These are phyloP conservation scores for Botrytis fragariae DNA, from an alignment of 2,329 filamentous ascomycete genomes.

Conservation along the genomic window DNA sequence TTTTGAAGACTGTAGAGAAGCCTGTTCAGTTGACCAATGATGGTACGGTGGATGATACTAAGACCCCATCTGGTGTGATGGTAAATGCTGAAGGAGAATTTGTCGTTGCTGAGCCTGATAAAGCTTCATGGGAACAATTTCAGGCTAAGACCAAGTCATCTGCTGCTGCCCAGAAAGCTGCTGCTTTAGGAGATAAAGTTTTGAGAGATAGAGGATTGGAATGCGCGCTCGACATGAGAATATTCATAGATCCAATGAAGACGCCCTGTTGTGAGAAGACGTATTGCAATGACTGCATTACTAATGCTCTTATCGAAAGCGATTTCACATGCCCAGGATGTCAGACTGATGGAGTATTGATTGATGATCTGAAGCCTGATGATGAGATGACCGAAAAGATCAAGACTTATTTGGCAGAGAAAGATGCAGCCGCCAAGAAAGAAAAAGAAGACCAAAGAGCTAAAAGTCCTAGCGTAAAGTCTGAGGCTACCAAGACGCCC, in stretches of 20 bases:
- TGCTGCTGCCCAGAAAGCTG: constrained; percentile 76
- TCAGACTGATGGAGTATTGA: constrained; percentile 83
- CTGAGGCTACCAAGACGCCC: constrained; percentile 29
- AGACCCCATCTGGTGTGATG: constrained; percentile 88
- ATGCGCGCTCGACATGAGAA: constrained; percentile 94
- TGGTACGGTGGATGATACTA: constrained; percentile 73
- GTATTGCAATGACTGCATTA: constrained; percentile 99
- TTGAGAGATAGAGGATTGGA: constrained; percentile 84
- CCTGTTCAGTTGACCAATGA: constrained; percentile 71
- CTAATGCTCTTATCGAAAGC: constrained; percentile 96
- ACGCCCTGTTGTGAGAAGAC: constrained; percentile 98
- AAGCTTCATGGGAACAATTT: constrained; percentile 94
- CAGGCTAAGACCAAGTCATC: constrained; percentile 90
- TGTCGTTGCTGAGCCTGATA: constrained; percentile 93
- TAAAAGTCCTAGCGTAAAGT: constrained; percentile 46
- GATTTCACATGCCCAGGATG: constrained; percentile 95
- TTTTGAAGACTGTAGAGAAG: constrained; percentile 94
- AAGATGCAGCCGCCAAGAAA: constrained; percentile 44
- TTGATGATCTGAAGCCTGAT: constrained; percentile 86
- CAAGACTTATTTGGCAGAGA: constrained; percentile 66
- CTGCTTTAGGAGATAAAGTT: constrained; percentile 77
- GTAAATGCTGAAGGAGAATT: constrained; percentile 97
- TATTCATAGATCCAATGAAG: constrained; percentile 98
- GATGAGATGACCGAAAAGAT: constrained; percentile 76
- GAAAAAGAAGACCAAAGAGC: constrained; percentile 43